Base-by-base conservation (phyloP, 768 basidiomycete species). In the Ephemerocybe angulata region DNA sequence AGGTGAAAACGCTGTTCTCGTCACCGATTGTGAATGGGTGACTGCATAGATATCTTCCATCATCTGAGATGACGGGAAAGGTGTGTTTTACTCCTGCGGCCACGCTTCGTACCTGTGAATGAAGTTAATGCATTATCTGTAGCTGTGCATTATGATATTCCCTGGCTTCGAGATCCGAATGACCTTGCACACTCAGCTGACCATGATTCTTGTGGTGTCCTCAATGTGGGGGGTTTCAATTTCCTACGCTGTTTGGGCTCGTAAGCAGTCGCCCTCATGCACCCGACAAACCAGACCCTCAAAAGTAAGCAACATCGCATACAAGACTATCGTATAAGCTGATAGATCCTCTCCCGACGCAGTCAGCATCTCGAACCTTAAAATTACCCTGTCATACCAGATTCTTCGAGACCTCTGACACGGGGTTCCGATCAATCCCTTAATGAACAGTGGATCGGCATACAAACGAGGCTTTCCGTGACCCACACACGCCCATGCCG, bases 371-470 rank as follows among this genome's bases (percentile, higher is more conserved):
- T 13, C 21, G 46, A 48, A 48, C 46, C 30, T 25, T 48, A 48
- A 48, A 46, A 35, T 35, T 17, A 35, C 33, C 33, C 27, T 12
- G 11, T 25, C 44, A 28, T 46, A 25, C 22, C 25, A 42, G 40
- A 42, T 22, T 42, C 40, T 21, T 42, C 17, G 8, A 8, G 17
- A 8, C 8, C 17, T 35, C 33, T 35, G 40, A 42, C 40, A 42
- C 7, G 27, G 28, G 10, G 6, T 19, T 48, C 46, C 46, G 46
- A 48, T 48, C 46, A 48, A 48, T 28, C 13, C 28, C 28, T 48
- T 48, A 48, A 48, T 48, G 46, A 48, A 48, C 21, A 21, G 15
- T 48, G 46, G 46, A 48, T 48, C 46, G 46, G 46, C 46, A 30
- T 27, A 15, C 21, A 27, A 48, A 25, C n/a, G 42, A 44, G 24